Evolutionary conservation across 106 monocot species (phyloP).

Genomic region (Hemerocallis citrina): DNA sequence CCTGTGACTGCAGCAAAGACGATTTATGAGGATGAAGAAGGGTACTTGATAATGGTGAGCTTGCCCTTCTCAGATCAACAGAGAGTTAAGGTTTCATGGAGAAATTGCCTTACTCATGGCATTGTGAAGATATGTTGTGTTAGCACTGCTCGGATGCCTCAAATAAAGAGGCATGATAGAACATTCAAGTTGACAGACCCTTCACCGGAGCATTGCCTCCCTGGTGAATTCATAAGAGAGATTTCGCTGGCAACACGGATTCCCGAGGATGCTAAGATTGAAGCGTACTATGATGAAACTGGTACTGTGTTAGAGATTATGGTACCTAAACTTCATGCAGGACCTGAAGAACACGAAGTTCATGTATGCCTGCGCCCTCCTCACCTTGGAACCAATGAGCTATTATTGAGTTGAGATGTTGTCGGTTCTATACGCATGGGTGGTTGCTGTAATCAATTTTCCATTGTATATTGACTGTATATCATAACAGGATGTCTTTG

Average conservation of each 20-base stretch:
- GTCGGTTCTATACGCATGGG: background rate
- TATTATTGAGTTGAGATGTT: conserved; percentile 29
- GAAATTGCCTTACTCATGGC: conserved; percentile 42
- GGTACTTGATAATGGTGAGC: conserved; percentile 58
- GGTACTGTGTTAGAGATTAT: conserved; percentile 66
- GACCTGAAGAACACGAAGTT: conserved; percentile 73
- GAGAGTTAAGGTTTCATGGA: conserved; percentile 61
- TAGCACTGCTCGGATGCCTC: conserved; percentile 48
- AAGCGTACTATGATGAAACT: conserved; percentile 64
- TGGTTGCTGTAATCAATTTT: conserved; percentile 10
- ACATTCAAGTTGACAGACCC: conserved; percentile 56
- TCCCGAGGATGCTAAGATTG: conserved; percentile 57
- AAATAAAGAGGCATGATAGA: conserved; percentile 49
- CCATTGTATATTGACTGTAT: conserved; percentile 20
- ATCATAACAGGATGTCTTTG: conserved; percentile 6
- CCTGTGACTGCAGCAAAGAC: conserved; percentile 64
- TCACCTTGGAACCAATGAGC: conserved; percentile 35
- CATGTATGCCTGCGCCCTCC: conserved; percentile 60
- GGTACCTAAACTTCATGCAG: conserved; percentile 52
- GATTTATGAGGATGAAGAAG: conserved; percentile 60
- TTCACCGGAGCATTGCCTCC: conserved; percentile 62
- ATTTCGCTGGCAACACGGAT: conserved; percentile 52
- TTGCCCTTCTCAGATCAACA: conserved; percentile 53
- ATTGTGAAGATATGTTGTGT: conserved; percentile 50
- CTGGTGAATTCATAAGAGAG: conserved; percentile 63